Percentiles rank a stretch among this genome's conserved stretches.
phyloP scores from a whole-genome alignment of 352 stramenopile genomes.

The Phytopythium vexans region DNA sequence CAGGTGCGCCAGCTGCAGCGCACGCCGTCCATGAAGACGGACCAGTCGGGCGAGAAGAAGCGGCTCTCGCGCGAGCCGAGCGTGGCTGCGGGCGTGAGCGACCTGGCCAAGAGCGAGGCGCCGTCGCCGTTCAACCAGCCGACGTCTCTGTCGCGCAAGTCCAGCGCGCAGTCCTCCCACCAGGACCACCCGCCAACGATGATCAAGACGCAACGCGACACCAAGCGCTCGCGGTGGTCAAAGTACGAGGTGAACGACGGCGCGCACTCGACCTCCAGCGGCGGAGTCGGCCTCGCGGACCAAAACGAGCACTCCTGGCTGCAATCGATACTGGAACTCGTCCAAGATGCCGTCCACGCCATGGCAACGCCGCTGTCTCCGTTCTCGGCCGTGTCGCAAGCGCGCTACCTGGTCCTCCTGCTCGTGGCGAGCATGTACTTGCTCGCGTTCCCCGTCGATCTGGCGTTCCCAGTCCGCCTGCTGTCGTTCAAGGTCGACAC shows the following conservation, averaged over 20 bases:
- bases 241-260: neutral
- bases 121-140: neutral
- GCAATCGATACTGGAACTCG: neutral
- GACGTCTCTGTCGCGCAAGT: neutral
- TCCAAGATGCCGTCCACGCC: no score
- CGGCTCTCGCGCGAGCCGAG: neutral
- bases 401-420: constrained; percentile 20
- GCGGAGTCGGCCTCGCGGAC: neutral
- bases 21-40: constrained; percentile 8
- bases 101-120: neutral
- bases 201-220: neutral
- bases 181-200: neutral
- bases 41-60: constrained; percentile 3
- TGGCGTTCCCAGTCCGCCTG: constrained; percentile 22
- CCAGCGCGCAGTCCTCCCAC: neutral
- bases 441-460: constrained; percentile 30
- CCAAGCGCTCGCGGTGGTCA: neutral
- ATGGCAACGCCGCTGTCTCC: constrained; percentile 25
- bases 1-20: constrained; percentile 36
- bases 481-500: neutral
- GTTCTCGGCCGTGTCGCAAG: constrained; percentile 21
- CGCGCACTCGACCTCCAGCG: neutral
- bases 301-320: neutral
- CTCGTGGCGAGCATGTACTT: constrained; percentile 24
- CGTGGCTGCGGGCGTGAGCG: neutral